These are phyloP conservation scores for Hypoxylon intermedium DNA, from an alignment of 495 filamentous ascomycete species.

Conservation along the genomic window DNA sequence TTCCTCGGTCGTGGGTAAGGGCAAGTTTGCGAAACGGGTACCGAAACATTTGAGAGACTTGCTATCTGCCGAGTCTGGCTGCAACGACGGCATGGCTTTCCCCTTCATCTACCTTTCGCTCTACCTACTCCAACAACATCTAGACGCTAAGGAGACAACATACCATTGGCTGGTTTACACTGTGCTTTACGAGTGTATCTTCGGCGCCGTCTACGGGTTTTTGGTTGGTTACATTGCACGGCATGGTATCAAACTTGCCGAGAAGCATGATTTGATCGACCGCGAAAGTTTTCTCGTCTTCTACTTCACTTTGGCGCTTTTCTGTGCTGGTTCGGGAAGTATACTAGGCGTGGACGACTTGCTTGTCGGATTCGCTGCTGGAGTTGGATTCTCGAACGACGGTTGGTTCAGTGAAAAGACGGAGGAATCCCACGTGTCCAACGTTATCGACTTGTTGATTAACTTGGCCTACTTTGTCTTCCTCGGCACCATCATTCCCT, in stretches of 20 bases:
- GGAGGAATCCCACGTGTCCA: slow-evolving; percentile 97
- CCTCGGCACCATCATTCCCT: slow-evolving; percentile 95
- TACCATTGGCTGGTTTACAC: slow-evolving; percentile 90
- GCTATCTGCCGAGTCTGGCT: slow-evolving; percentile 95
- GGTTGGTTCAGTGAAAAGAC: slow-evolving; percentile 99
- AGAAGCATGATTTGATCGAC: slow-evolving; percentile 86
- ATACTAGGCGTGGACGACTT: slow-evolving; percentile 93
- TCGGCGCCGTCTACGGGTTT: slow-evolving; percentile 90
- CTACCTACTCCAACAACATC: slow-evolving; percentile 83
- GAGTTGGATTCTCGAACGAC: slow-evolving; percentile 98
- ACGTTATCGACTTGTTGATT: slow-evolving; percentile 96
- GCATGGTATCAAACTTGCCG: slow-evolving; percentile 88
- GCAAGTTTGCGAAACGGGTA: slow-evolving; percentile 96
- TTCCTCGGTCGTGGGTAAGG: slow-evolving; percentile 97
- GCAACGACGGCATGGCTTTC: slow-evolving; percentile 99
- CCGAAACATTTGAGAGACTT: slow-evolving; percentile 96
- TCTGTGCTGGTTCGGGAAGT: slow-evolving; percentile 93
- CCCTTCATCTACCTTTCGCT: slow-evolving; percentile 94
- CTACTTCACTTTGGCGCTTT: slow-evolving; percentile 96
- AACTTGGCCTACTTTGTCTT: slow-evolving; percentile 99
- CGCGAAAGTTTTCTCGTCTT: slow-evolving; percentile 98
- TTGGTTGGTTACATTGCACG: slow-evolving; percentile 85
- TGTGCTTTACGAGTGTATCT: slow-evolving; percentile 94
- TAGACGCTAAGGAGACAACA: slow-evolving; percentile 69
- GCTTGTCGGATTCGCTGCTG: slow-evolving; percentile 93